Base-by-base conservation (phyloP, 1,139 yeast species). In the Suhomyces anneliseae region DNA sequence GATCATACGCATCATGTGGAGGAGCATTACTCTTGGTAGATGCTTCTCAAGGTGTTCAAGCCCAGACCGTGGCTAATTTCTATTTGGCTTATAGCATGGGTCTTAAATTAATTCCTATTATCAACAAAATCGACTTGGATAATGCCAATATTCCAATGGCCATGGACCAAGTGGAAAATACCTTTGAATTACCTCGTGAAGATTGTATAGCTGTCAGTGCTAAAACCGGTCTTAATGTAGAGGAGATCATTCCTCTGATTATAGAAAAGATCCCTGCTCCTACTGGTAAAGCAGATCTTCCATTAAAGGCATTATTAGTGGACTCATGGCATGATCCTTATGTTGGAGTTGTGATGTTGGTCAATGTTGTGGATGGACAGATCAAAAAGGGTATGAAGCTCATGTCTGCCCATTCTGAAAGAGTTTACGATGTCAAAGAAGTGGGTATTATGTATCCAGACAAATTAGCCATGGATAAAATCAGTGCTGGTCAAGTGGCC, bases 291-390 rank as follows among this genome's bases (percentile, higher is more conserved):
- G 52, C 64, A 0, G 58, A 63, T 1, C 68, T 66, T 4, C 95
- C 96, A 0, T 73, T 92, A 49, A 78, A 90, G 56, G 88, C 92
- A 1, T 75, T 93, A 43, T 72, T 93, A 46, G 96, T 93, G 8
- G 99, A 93, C 64, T 92, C 97, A 3, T 93, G 99, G 99, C 95
- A 90, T 62, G 98, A 93, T 63, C 79, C 90, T 3, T 93, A 90
- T 58, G 79, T 89, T 6, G 99, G 99, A 2, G 98, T 93, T n/a
- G 90, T 93, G 4, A 76, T 92, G 72, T 70, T 93, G 44, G 87
- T 93, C 1, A 82, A 89, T 59, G 81, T 92, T 7, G 95, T 86
- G 3, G 97, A 92, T 65, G 99, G 99, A 0, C 61, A 67, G 6
- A 70, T 92, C 15, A 79, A 79, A 52, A 84, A 82, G 57, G 96